Evolutionary conservation across 108 stramenopile species (phyloP), one percentile per base, ranked within the genome.

Genomic region (Fragilariopsis cylindrus): DNA sequence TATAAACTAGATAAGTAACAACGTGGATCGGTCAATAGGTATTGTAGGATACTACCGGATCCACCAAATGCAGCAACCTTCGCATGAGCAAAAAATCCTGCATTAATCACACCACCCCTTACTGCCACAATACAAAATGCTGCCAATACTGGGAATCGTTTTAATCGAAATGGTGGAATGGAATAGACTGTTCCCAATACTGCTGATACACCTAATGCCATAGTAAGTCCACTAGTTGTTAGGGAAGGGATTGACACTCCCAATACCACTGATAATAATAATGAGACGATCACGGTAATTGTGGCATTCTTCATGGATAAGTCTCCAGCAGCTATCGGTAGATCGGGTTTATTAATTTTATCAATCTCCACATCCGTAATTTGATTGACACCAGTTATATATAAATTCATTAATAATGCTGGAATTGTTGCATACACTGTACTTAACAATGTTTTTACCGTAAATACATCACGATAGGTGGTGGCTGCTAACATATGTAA

Each of bases 281-380:
- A 65, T 12, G 91, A 77, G 3, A 81, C 56, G n/a, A 83, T 21
- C 13, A 95, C 87, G 21, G 85, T 80, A 39, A 70, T 43, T 3
- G 76, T 89, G 43, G 89, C 98, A 40, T 73, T 76, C 8, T 73
- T 70, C 18, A 74, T 54, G 11, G 85, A 79, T 12, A 98, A 71
- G 53, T 91, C 84, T 41, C 96, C 94, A 39, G 88, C 84, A 11
- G 98, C 93, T 49, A 98, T 87, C 16, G 96, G 96, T 46, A 98
- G 84, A 68, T 92, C 66, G 41, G 98, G 98, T 74, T 98, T 98
- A 82, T 98, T 98, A 63, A 98, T 87, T 66, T 88, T 91, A 83
- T 98, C 98, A 73, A 98, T 98, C 64, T 97, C 95, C 50, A 98
- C 95, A 81, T 98, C 98, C 3, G 95, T 96, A 53, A 98, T 92